Evolutionary conservation across 176 grass and related monocot species (phyloP).

Genomic region (Miscanthus lutarioriparius): DNA sequence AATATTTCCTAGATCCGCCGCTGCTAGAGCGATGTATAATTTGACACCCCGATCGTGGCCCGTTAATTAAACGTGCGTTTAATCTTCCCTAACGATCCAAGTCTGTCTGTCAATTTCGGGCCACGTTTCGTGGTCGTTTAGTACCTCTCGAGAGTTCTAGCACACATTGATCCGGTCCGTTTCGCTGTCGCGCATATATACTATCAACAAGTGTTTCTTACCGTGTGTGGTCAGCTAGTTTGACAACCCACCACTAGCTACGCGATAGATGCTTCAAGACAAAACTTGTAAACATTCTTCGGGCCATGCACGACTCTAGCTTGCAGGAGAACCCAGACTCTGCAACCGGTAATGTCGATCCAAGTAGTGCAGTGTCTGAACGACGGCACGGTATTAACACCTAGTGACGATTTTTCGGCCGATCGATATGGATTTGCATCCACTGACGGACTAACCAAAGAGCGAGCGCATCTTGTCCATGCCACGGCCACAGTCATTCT

Average conservation of each 20-base stretch:
- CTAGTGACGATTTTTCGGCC: too few relatives aligned
- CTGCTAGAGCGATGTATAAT: too few relatives aligned
- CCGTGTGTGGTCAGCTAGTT: background rate
- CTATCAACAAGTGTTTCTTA: background rate
- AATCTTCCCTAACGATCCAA: background rate
- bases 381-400: too few relatives aligned
- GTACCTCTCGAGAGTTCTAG: background rate
- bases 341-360: background rate
- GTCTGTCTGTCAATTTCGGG: background rate
- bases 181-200: background rate
- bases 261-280: background rate
- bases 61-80: background rate
- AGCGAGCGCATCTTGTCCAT: too few relatives aligned
- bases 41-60: background rate
- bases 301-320: background rate
- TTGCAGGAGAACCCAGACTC: too few relatives aligned
- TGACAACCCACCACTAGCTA: background rate
- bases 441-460: too few relatives aligned
- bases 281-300: background rate
- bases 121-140: background rate
- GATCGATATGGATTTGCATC: too few relatives aligned
- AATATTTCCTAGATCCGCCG: too few relatives aligned
- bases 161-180: background rate
- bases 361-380: background rate
- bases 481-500: too few relatives aligned